Evolutionary conservation across 257 asterid genomes (phyloP).

Genomic region (Henckelia pumila): DNA sequence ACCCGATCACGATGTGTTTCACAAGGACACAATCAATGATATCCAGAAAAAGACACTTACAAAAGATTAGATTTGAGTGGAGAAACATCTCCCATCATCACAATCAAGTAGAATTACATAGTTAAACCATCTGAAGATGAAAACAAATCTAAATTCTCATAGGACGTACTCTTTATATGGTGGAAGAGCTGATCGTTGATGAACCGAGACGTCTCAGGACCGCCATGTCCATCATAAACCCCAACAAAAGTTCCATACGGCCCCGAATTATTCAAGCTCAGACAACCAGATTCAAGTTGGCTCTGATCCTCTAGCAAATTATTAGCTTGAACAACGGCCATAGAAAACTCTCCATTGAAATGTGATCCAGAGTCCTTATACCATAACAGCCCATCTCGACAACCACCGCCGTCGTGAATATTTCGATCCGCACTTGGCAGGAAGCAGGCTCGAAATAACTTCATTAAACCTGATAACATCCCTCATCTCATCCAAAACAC

Average conservation of each 20-base stretch:
- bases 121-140: not conserved
- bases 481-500: constrained; percentile 48
- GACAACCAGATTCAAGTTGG: constrained; percentile 52
- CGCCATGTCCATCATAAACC: constrained; percentile 58
- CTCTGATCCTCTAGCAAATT: constrained; percentile 57
- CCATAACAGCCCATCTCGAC: constrained; percentile 57
- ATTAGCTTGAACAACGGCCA: constrained; percentile 68
- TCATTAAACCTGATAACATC: constrained; percentile 51
- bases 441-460: constrained; percentile 49
- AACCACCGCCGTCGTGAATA: constrained; percentile 37
- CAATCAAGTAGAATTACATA: too few species aligned
- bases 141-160: not conserved
- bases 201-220: constrained; percentile 54
- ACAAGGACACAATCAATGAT: not conserved
- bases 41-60: not conserved
- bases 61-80: constrained; percentile 7
- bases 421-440: constrained; percentile 41
- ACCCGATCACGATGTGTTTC: not conserved
- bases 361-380: constrained; percentile 55
- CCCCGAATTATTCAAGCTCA: constrained; percentile 46
- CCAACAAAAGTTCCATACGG: constrained; percentile 56
- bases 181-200: constrained; percentile 51
- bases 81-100: not conserved
- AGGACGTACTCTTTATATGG: constrained; percentile 47
- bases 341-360: constrained; percentile 51